Conservation (phyloP, 805 yeast species). For the Spathaspora girioi region DNA sequence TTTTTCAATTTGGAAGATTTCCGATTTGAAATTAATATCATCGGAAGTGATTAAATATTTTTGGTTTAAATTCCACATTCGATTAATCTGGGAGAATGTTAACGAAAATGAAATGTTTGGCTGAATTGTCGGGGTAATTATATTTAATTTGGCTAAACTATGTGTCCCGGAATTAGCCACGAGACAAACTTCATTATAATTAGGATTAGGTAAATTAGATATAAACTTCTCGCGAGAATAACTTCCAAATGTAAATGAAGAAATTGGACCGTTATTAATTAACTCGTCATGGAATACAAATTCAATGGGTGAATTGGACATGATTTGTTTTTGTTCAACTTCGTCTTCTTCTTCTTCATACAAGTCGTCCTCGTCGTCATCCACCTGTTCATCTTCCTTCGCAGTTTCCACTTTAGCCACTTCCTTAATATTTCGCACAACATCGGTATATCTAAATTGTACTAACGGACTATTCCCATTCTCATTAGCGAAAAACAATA, state of each 20-base stretch:
- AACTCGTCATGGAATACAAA: constrained; percentile 52
- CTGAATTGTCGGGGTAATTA: constrained; percentile 64
- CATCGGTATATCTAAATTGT: constrained; percentile 30
- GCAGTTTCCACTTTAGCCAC: constrained; percentile 1
- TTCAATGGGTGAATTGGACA: constrained; percentile 16
- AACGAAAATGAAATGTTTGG: constrained; percentile 67
- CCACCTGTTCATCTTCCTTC: constrained; percentile 9
- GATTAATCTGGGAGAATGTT: constrained; percentile 66
- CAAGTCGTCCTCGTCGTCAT: constrained; percentile 45
- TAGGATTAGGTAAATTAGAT: constrained; percentile 68
- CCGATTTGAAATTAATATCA: constrained; percentile 58
- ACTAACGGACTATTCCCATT: constrained; percentile 58
- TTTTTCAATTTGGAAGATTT: constrained; percentile 60
- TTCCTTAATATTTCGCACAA: neutral
- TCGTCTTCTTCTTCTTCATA: constrained; percentile 32
- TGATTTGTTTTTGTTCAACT: constrained; percentile 15
- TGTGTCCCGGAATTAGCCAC: constrained; percentile 69
- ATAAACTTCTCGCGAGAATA: constrained; percentile 50
- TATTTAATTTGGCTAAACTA: constrained; percentile 50
- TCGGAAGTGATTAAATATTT: constrained; percentile 71
- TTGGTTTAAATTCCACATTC: constrained; percentile 70
- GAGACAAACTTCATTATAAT: constrained; percentile 59
- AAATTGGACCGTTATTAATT: constrained; percentile 68
- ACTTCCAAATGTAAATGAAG: constrained; percentile 63
- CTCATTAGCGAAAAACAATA: constrained; percentile 53